Evolutionary conservation across 306 rosid genomes (phyloP).

Genomic region (Rubus parviflorus): DNA sequence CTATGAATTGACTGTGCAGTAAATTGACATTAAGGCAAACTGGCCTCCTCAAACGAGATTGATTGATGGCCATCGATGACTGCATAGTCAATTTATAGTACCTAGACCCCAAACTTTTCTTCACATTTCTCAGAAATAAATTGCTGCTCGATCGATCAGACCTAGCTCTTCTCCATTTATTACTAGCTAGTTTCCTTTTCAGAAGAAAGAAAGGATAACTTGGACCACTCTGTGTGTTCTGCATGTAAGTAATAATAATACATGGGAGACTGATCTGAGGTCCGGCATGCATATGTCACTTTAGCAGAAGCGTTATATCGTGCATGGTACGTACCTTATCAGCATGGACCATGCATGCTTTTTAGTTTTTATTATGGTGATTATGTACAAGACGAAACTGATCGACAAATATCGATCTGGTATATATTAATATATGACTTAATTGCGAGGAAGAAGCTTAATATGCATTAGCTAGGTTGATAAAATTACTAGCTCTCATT

Average conservation of each 20-base stretch:
- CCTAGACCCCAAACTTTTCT: neutral
- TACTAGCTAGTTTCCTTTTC: neutral
- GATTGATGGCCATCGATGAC: neutral
- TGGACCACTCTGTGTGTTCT: slow-evolving; percentile 1
- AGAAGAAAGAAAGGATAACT: neutral
- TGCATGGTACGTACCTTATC: neutral
- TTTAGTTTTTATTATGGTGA: too few species aligned
- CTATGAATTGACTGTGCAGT: neutral
- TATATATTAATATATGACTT: too few species aligned
- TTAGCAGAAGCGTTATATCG: too few species aligned
- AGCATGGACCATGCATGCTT: neutral
- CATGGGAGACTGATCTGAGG: slow-evolving; percentile 4
- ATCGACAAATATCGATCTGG: too few species aligned
- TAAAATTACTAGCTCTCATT: too few species aligned
- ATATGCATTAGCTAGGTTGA: too few species aligned
- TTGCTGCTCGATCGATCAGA: neutral
- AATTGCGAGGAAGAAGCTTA: too few species aligned
- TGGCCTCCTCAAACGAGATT: neutral
- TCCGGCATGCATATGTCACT: slow-evolving; percentile 2
- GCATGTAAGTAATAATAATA: neutral
- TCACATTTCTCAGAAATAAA: neutral
- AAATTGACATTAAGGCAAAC: neutral
- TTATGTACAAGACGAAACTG: too few species aligned
- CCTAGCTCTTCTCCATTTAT: neutral
- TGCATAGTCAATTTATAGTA: neutral